Percentiles rank a stretch among this genome's conserved stretches.
Evolutionary conservation across 768 basidiomycete species (phyloP).

Genomic region (Naganishia kalamii): DNA sequence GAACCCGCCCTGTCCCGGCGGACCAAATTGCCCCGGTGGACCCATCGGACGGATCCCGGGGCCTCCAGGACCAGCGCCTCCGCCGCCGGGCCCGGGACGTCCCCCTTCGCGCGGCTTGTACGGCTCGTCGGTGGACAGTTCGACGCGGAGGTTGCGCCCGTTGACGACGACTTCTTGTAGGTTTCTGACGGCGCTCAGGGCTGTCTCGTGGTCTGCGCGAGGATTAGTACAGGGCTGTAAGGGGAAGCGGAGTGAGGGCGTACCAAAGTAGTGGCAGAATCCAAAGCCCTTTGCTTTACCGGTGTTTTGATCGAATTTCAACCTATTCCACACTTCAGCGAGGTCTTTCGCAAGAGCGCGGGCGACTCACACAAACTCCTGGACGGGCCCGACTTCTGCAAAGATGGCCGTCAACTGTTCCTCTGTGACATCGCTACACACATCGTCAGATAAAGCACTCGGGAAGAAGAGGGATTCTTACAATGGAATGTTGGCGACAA

Average conservation of each 20-base stretch:
- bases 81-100: background rate
- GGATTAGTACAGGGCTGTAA: background rate
- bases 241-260: slow-evolving; percentile 14
- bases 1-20: slow-evolving; percentile 23
- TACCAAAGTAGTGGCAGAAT: slow-evolving; percentile 46
- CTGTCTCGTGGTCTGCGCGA: slow-evolving; percentile 78
- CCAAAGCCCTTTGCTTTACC: slow-evolving; percentile 46
- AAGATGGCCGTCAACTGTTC: slow-evolving; percentile 45
- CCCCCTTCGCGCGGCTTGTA: slow-evolving; percentile 18
- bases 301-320: slow-evolving; percentile 46
- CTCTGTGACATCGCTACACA: slow-evolving; percentile 42
- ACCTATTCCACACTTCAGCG: slow-evolving; percentile 23
- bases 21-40: background rate
- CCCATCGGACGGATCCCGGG: slow-evolving; percentile 46
- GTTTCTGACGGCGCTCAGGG: slow-evolving; percentile 88
- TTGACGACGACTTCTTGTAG: slow-evolving; percentile 87
- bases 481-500: slow-evolving; percentile 37
- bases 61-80: slow-evolving; percentile 19
- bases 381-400: slow-evolving; percentile 46
- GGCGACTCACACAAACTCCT: slow-evolving; percentile 40
- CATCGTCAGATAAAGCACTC: background rate
- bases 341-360: background rate
- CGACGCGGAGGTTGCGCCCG: slow-evolving; percentile 86
- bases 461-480: slow-evolving; percentile 19
- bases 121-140: slow-evolving; percentile 53